Evolutionary conservation across 1,284 basidiomycete species (phyloP), one percentile per base, ranked within the genome.

Genomic region (Taiwanofungus camphoratus): DNA sequence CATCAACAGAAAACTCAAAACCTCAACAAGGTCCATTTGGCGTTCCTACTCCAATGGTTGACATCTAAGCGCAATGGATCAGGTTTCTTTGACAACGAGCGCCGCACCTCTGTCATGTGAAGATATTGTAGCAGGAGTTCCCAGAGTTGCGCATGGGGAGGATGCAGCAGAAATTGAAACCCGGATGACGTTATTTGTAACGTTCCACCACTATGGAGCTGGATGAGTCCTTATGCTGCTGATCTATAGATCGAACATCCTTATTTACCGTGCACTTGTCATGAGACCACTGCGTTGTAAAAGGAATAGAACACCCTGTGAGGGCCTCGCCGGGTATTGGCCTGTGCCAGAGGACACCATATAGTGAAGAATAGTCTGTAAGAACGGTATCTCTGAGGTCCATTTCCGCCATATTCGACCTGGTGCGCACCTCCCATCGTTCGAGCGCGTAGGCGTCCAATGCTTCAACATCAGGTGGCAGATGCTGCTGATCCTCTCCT

Each of bases 121-220:
- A 94, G 67, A 63, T 98, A 99, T 55, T 93, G 90, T 32, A 98
- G 74, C 42, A 99, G 69, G 31, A 99, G 71, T 60, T 92, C 89
- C 96, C 96, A 99, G n/a, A 99, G 69, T 62, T 99, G 96, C 15
- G 87, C 89, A 59, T 97, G 92, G n/a, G 96, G 87, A 33, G 95
- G 87, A 61, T 97, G 88, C 18, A 99, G 76, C 41, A 99, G 75
- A 61, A 99, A 99, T 59, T 98, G 95, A 62, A 99, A 99, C 8
- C 96, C 96, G 32, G 83, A 75, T 9, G 93, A 96, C 9, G 94
- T 98, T 63, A 99, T 99, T 52, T 85, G 83, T 43, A 82, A 69
- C 61, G 72, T 55, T 55, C 70, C 64, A 53, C 77, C 69, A 54
- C 77, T 79, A 46, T 53, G 54, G 46, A 50, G 9, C 31, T 9